Base-by-base conservation (phyloP, 495 filamentous ascomycete species). In the Hypoxylon fragiforme region DNA sequence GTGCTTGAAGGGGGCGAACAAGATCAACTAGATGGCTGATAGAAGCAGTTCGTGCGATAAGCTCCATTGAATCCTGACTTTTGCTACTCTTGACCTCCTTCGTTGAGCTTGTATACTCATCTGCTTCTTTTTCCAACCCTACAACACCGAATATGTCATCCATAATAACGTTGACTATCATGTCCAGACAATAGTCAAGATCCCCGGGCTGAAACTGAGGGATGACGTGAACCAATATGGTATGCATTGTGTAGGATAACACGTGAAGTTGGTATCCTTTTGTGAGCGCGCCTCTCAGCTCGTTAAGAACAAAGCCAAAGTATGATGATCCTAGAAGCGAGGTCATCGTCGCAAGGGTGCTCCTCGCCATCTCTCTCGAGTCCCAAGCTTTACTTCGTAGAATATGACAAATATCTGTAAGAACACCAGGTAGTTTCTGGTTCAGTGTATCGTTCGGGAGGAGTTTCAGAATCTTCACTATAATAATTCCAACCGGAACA, bases 51-150 rank as follows among this genome's bases (percentile, higher is more conserved):
- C 84, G 86, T 16, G 94, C 87, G 45, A 97, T 77, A 45, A 97
- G 76, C 63, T 97, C 94, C 89, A 97, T 96, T 3, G 95, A 95
- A 61, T 97, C 94, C 59, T 87, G 95, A 64, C 91, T 96, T 74
- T 96, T 97, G 77, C 88, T 97, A 64, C 88, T 91, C 75, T 96
- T 97, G 14, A 97, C 87, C 73, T 99, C 94, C 71, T 90, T 95
- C 89, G 95, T 96, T 63, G 90, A 86, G 70, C 88, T 96, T 48
- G 87, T 82, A 65, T 99, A 99, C 35, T 91, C 94, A 58, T 92
- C 91, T 0, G 92, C 91, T 60, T 99, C 94, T 67, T 99, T 99
- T 63, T 99, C 94, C 73, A 94, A 85, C 11, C 94, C 94, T n/a
- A 86, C 85, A n/a, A 82, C 84, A 13, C 94, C 94, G 67, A 99